Conservation (phyloP, 257 asterid genomes). For the Ocimum tenuiflorum region DNA sequence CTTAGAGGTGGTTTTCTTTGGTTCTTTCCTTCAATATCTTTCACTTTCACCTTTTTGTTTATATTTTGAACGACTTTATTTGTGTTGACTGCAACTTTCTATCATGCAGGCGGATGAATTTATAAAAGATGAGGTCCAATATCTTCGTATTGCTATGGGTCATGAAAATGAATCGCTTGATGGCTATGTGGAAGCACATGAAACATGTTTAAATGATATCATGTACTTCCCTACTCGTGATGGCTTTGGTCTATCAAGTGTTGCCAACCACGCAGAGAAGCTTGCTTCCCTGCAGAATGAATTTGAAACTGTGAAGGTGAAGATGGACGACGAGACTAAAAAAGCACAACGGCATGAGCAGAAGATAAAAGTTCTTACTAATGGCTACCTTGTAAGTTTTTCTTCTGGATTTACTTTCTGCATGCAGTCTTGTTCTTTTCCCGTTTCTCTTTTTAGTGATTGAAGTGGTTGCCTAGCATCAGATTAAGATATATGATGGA, state of each 20-base stretch:
- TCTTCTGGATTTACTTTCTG: conserved; percentile 2
- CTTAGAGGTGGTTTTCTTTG: background rate
- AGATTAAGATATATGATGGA: background rate
- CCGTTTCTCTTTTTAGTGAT: background rate
- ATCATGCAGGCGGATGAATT: conserved; percentile 61
- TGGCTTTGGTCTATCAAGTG: conserved; percentile 77
- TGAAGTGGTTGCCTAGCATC: background rate
- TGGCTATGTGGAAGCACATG: conserved; percentile 76
- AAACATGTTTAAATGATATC: conserved; percentile 67
- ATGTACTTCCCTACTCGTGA: conserved; percentile 83
- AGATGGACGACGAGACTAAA: conserved; percentile 85
- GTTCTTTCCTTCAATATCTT: background rate
- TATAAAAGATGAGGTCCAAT: conserved; percentile 51
- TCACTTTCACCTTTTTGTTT: background rate
- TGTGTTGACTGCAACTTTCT: conserved; percentile 5
- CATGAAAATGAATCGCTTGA: conserved; percentile 74
- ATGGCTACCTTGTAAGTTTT: conserved; percentile 75
- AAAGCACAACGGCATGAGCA: conserved; percentile 80
- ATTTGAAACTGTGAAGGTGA: conserved; percentile 74
- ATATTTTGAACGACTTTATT: background rate
- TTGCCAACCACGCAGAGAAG: conserved; percentile 81
- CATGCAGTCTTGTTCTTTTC: too few species aligned
- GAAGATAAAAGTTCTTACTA: conserved; percentile 80
- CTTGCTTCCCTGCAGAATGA: conserved; percentile 74
- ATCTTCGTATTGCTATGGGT: conserved; percentile 72